Evolutionary conservation across 345 rosid species (phyloP).

Genomic region (Salix suchowensis): DNA sequence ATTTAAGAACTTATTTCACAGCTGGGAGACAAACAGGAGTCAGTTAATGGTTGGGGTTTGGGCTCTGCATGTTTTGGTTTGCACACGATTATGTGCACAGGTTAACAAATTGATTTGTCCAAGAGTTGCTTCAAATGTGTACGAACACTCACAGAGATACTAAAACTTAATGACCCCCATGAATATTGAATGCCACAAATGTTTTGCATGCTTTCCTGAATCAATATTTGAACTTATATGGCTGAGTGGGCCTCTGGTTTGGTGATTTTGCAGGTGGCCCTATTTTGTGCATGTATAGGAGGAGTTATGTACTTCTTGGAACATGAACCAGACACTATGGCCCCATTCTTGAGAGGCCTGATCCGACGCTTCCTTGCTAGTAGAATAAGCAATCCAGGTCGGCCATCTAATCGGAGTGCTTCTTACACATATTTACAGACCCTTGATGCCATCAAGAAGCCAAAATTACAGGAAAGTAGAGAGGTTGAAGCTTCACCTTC

Average conservation of each 20-base stretch:
- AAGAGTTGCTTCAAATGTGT: neutral
- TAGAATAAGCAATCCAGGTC: constrained; percentile 75
- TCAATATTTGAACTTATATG: neutral
- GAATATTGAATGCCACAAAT: neutral
- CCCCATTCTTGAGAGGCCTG: constrained; percentile 85
- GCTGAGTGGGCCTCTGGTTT: neutral
- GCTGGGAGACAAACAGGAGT: neutral
- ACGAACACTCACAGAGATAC: neutral
- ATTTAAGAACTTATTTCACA: neutral
- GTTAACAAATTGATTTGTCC: neutral
- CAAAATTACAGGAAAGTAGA: constrained; percentile 45
- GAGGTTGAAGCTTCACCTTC: constrained; percentile 44
- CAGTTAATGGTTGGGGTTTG: neutral
- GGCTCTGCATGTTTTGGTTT: neutral
- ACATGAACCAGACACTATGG: constrained; percentile 92
- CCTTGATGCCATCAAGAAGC: constrained; percentile 58
- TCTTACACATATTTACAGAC: constrained; percentile 68
- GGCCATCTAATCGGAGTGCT: constrained; percentile 46
- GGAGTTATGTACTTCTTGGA: constrained; percentile 96
- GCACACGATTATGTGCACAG: neutral
- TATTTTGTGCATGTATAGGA: constrained; percentile 97
- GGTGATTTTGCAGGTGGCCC: constrained; percentile 58
- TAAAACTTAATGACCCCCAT: neutral
- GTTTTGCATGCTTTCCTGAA: constrained; percentile 1
- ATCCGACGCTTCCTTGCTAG: constrained; percentile 95